Evolutionary conservation across 2,329 filamentous ascomycete genomes (phyloP).

Genomic region (Monilinia fructigena): DNA sequence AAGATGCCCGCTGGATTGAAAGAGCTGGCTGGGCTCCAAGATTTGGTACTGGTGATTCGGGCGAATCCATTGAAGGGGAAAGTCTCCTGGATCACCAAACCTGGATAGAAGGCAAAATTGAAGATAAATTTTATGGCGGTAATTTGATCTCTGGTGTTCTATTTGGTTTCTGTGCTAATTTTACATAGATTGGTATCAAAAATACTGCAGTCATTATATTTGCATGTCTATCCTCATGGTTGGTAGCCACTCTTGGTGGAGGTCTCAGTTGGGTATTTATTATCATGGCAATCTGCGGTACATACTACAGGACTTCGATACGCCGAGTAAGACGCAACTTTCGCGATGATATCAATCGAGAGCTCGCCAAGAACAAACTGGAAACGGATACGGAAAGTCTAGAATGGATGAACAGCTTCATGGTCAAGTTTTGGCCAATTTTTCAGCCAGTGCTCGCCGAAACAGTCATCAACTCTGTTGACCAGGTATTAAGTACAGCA

Average conservation of each 20-base stretch:
- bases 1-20: constrained; percentile 51
- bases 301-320: constrained; percentile 95
- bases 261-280: constrained; percentile 91
- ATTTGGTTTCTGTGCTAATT: constrained; percentile 24
- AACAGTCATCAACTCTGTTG: constrained; percentile 88
- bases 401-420: constrained; percentile 98
- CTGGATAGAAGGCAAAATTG: constrained; percentile 76
- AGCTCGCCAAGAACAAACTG: constrained; percentile 80
- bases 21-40: constrained; percentile 84
- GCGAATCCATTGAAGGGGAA: constrained; percentile 52
- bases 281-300: constrained; percentile 86
- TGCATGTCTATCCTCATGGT: constrained; percentile 85
- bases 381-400: constrained; percentile 90
- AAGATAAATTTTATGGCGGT: constrained; percentile 90
- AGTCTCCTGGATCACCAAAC: constrained; percentile 85
- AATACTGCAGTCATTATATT: constrained; percentile 94
- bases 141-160: constrained; percentile 35
- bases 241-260: constrained; percentile 83
- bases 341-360: constrained; percentile 86
- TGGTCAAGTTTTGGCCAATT: constrained; percentile 99
- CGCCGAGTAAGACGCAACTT: constrained; percentile 93
- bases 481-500: constrained; percentile 90
- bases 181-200: constrained; percentile 86
- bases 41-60: constrained; percentile 67
- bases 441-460: constrained; percentile 92